Base-by-base conservation (phyloP, 495 filamentous ascomycete species). In the Durotheca rogersii region DNA sequence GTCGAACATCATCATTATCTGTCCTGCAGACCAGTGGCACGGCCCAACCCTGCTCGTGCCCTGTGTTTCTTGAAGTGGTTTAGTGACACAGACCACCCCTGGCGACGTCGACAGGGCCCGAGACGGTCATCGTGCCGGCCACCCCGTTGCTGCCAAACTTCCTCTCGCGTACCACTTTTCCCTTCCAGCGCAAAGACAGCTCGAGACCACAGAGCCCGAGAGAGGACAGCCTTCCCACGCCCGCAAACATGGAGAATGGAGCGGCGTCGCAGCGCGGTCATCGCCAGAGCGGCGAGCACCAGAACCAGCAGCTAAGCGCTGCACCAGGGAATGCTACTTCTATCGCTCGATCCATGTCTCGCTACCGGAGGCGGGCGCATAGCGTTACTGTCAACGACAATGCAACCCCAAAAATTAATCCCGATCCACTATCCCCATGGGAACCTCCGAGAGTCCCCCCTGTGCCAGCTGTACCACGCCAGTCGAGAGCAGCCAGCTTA, bases 331-430 rank as follows among this genome's bases (percentile, higher is more conserved):
- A 25, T 21, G 68, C 70, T 21, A n/a, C n/a, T n/a, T n/a, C n/a
- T n/a, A 72, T 81, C 49, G 67, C 73, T 48, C 74, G 75, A 39
- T 81, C 78, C 61, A 81, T 80, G 74, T 81, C 79, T 58, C 74
- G 81, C 37, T 84, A 84, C 55, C 73, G 79, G 14, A 75, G 77
- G 35, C 56, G 55, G 32, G 44, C 58, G 38, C 31, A 51, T 58
- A 46, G 53, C 50, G 58, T 55, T 53, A 38, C 56, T 42, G 41
- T 46, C 53, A 49, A 58, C 50, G 57, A 53, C 46, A 35, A 62
- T 60, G 56, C 50, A 36, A 53, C 52, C 54, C 59, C 46, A 19
- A 62, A 58, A 58, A 55, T 58, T 48, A 56, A 49, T 51, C 58
- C 62, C 57, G 56, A 56, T 61, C 47, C 54, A 48, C 50, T 41